Evolutionary conservation across 352 stramenopile genomes (phyloP).

Genomic region (Thraustochytrium striatum): DNA sequence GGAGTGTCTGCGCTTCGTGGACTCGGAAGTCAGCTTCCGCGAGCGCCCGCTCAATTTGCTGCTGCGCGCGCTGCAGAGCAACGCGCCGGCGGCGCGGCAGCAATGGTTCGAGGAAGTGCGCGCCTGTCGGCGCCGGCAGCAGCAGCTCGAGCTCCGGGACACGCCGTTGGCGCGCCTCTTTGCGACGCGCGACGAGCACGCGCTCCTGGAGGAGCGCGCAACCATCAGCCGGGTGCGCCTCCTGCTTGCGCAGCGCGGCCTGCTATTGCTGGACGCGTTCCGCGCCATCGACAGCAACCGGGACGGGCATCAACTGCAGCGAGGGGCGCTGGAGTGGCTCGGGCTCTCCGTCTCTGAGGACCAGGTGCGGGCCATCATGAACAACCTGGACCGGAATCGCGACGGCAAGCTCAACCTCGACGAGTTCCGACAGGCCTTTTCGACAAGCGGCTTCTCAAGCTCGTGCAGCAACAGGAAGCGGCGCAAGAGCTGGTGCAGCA

Average conservation of each 20-base stretch:
- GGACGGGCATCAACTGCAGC: constrained; percentile 70
- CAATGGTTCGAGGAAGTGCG: constrained; percentile 79
- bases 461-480: constrained; percentile 11
- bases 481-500: background rate
- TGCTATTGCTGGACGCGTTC: constrained; percentile 81
- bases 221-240: constrained; percentile 71
- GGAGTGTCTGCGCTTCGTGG: constrained; percentile 92
- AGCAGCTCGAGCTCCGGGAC: constrained; percentile 84
- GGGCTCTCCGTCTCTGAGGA: constrained; percentile 57
- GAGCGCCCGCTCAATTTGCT: constrained; percentile 85
- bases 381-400: constrained; percentile 73
- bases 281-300: constrained; percentile 76
- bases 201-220: constrained; percentile 78
- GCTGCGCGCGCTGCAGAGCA: constrained; percentile 70
- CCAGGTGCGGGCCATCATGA: constrained; percentile 68
- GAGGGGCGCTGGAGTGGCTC: constrained; percentile 78
- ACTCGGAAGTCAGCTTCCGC: constrained; percentile 96
- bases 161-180: constrained; percentile 95
- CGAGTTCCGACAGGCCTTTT: constrained; percentile 80
- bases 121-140: constrained; percentile 86
- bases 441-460: background rate
- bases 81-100: constrained; percentile 60
- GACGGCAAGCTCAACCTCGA: constrained; percentile 80
- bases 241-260: constrained; percentile 54
- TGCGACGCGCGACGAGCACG: constrained; percentile 91